A percentile compares a stretch with the other conserved stretches of the same genome.
These are phyloP conservation scores for Xylaria acuta DNA, from an alignment of 495 filamentous ascomycete genomes.

Conservation along the genomic window DNA sequence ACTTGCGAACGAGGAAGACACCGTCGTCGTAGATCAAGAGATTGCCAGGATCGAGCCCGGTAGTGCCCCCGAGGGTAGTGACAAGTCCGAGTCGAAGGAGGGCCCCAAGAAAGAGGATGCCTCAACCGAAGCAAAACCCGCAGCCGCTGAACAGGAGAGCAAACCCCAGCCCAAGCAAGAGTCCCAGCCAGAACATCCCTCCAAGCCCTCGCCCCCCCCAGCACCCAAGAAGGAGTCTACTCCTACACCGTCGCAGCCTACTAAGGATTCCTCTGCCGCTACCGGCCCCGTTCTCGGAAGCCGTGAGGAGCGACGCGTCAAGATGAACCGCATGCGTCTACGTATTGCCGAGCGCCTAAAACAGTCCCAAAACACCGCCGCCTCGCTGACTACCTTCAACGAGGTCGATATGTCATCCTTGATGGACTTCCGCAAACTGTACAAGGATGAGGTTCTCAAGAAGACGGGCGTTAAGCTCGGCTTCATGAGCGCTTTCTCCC, in stretches of 20 bases:
- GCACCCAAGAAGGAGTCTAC: slow-evolving; percentile 51
- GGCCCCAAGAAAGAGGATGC: slow-evolving; percentile 62
- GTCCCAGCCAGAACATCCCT: slow-evolving; percentile 42
- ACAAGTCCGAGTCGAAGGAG: slow-evolving; percentile 64
- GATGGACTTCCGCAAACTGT: slow-evolving; percentile 95
- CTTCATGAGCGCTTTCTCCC: slow-evolving; percentile 98
- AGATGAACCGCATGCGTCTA: slow-evolving; percentile 99
- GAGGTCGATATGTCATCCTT: slow-evolving; percentile 99
- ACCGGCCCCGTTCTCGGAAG: slow-evolving; percentile 63
- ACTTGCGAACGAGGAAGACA: slow-evolving; percentile 92
- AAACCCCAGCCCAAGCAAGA: slow-evolving; percentile 46
- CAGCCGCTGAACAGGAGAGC: slow-evolving; percentile 58
- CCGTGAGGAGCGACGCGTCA: slow-evolving; percentile 91
- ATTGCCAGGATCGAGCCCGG: slow-evolving; percentile 84
- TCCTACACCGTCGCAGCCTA: slow-evolving; percentile 53
- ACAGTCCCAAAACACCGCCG: slow-evolving; percentile 98
- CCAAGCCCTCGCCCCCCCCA: slow-evolving; percentile 54
- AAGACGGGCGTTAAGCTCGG: slow-evolving; percentile 97
- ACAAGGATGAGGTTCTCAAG: slow-evolving; percentile 96
- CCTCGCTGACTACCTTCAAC: slow-evolving; percentile 97
- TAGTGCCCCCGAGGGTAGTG: slow-evolving; percentile 61
- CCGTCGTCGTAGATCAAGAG: slow-evolving; percentile 93
- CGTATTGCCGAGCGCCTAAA: slow-evolving; percentile 97
- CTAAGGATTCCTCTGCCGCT: slow-evolving; percentile 44
- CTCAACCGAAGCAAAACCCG: slow-evolving; percentile 60